Conservation (phyloP, 1,284 basidiomycete species). For the Albatrellus sp. region DNA sequence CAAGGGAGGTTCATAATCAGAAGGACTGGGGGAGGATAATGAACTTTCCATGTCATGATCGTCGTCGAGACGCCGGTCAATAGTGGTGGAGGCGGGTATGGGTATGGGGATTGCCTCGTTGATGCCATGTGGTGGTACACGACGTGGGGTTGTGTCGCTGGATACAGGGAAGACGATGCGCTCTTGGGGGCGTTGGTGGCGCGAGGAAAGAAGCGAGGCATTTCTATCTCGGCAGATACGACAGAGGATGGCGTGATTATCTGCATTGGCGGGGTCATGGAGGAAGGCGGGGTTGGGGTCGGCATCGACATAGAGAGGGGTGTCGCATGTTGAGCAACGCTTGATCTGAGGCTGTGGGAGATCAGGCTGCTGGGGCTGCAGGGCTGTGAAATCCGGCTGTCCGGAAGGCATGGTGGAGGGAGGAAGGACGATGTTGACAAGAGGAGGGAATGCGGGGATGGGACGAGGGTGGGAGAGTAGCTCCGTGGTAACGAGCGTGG, state of each 20-base stretch:
- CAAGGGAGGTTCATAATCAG: constrained; percentile 3
- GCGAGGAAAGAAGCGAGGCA: no score
- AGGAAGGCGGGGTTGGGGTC: constrained; percentile 15
- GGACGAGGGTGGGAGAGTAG: background rate
- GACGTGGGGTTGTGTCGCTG: constrained; percentile 14
- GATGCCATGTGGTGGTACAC: constrained; percentile 14
- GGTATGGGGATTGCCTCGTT: constrained; percentile 17
- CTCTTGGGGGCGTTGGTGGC: constrained; percentile 3
- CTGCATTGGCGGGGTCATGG: constrained; percentile 16
- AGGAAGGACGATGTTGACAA: constrained; percentile 6
- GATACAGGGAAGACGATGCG: constrained; percentile 8
- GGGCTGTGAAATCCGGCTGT: constrained; percentile 16
- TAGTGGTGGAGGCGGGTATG: constrained; percentile 12
- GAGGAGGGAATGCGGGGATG: constrained; percentile 7
- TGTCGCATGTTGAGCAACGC: constrained; percentile 23
- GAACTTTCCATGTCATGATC: constrained; percentile 13
- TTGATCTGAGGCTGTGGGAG: constrained; percentile 21
- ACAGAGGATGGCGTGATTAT: constrained; percentile 23
- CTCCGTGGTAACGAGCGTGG: no score
- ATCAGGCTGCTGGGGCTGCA: constrained; percentile 15
- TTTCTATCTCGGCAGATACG: constrained; percentile 21
- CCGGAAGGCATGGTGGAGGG: constrained; percentile 22
- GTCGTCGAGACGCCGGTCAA: constrained; percentile 18
- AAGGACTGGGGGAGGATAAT: background rate
- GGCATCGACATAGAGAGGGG: constrained; percentile 21